A percentile compares a stretch with the other conserved stretches of the same genome.
These are phyloP conservation scores for Mycena leptocephala DNA, from an alignment of 768 basidiomycete genomes.

Conservation along the genomic window DNA sequence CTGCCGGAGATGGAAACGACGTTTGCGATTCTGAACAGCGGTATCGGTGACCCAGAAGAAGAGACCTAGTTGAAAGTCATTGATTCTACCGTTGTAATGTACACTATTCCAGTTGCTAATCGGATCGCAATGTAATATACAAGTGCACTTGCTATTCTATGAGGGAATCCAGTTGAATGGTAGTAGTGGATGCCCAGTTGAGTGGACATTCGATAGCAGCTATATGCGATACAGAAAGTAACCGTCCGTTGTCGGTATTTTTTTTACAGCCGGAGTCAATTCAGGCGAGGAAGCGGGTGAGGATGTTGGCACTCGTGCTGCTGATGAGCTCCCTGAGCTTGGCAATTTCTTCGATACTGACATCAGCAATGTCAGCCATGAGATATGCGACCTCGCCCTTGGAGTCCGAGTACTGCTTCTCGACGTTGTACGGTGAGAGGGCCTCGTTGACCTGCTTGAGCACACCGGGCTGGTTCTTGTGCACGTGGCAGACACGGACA, in stretches of 20 bases:
- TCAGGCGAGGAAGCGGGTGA: conserved; percentile 88
- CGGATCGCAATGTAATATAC: conserved; percentile 43
- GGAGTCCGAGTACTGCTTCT: conserved; percentile 99
- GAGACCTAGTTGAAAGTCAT: conserved; percentile 62
- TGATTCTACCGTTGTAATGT: conserved; percentile 25
- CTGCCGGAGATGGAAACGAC: conserved; percentile 96
- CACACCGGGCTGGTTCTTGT: conserved; percentile 96
- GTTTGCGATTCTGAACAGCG: conserved; percentile 93
- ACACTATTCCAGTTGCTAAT: conserved; percentile 27
- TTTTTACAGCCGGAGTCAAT: conserved; percentile 10
- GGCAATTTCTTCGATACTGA: conserved; percentile 86
- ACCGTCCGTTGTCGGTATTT: conserved; percentile 56
- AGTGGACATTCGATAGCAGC: conserved; percentile 48
- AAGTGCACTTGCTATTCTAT: conserved; percentile 36
- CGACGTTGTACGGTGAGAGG: conserved; percentile 96
- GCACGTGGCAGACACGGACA: conserved; percentile 95
- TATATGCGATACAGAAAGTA: conserved; percentile 40
- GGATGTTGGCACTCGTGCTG: conserved; percentile 87
- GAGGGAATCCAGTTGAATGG: conserved; percentile 70
- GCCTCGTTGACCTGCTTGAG: conserved; percentile 96
- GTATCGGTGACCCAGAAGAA: conserved; percentile 96
- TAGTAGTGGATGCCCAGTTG: conserved; percentile 49
- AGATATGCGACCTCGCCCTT: conserved; percentile 95
- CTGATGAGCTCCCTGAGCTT: conserved; percentile 85
- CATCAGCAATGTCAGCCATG: conserved; percentile 96